Conservation (phyloP, 257 asterid genomes). For the Galeopsis tetrahit region DNA sequence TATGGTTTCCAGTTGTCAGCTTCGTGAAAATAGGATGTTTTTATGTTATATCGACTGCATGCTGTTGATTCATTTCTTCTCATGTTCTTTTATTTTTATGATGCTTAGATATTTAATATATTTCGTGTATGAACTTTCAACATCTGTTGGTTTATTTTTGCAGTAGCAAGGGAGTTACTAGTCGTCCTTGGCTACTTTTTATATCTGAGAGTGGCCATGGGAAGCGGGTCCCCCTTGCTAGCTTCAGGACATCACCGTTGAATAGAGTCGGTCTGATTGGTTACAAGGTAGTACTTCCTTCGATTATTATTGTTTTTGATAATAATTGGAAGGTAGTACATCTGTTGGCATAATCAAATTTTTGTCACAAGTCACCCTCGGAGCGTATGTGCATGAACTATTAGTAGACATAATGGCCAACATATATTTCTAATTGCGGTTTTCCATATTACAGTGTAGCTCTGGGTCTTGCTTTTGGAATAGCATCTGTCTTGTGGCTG, state of each 20-base stretch:
- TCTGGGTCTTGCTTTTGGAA: slow-evolving; percentile 85
- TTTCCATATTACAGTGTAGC: slow-evolving; percentile 64
- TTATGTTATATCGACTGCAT: too few relatives aligned
- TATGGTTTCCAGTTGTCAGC: too few relatives aligned
- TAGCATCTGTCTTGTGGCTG: slow-evolving; percentile 44
- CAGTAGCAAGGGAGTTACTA: slow-evolving; percentile 58
- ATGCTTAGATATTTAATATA: slow-evolving; percentile 14
- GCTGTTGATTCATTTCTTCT: too few relatives aligned
- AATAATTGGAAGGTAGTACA: slow-evolving; percentile 83
- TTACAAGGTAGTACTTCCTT: slow-evolving; percentile 64
- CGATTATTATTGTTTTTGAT: slow-evolving; percentile 30
- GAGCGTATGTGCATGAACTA: slow-evolving; percentile 75
- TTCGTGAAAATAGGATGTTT: too few relatives aligned
- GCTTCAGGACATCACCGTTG: slow-evolving; percentile 67
- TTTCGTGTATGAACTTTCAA: slow-evolving; percentile 15
- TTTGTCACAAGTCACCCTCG: slow-evolving; percentile 75
- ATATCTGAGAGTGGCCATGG: slow-evolving; percentile 90
- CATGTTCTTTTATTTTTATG: not conserved
- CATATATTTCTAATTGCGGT: not conserved
- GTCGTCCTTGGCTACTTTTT: slow-evolving; percentile 98
- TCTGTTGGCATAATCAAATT: slow-evolving; percentile 56
- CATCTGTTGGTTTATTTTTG: slow-evolving; percentile 29
- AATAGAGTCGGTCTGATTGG: slow-evolving; percentile 89
- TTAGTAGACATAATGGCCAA: slow-evolving; percentile 19
- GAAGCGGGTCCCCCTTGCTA: slow-evolving; percentile 89